phyloP scores from a whole-genome alignment of 768 basidiomycete genomes.

The Russula vinacea region DNA sequence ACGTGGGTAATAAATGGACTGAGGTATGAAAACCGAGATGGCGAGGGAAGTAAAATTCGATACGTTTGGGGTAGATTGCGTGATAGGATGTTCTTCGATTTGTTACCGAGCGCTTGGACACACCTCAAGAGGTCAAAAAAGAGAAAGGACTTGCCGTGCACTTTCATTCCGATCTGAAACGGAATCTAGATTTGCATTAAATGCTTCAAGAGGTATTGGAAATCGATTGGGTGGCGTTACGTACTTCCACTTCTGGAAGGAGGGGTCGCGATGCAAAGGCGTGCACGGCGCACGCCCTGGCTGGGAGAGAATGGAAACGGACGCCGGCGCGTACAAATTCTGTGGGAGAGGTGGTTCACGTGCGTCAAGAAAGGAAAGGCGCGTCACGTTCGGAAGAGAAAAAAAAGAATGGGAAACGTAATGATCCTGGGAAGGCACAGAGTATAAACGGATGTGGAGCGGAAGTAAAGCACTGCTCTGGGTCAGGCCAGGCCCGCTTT shows the following conservation, averaged over 20 bases:
- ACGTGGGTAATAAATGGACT: neutral
- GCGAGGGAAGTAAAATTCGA: neutral
- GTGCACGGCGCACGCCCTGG: neutral
- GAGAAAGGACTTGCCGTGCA: neutral
- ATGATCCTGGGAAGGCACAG: slow-evolving; percentile 23
- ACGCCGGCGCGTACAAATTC: neutral
- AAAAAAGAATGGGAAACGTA: slow-evolving; percentile 23
- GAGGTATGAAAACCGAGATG: neutral
- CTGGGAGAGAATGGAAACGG: slow-evolving; percentile 12
- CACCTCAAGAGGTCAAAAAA: neutral
- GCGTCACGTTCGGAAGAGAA: slow-evolving; percentile 16
- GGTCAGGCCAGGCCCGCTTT: slow-evolving; percentile 9
- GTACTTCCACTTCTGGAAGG: slow-evolving; percentile 10
- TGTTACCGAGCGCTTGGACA: neutral
- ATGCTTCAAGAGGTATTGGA: slow-evolving; percentile 10
- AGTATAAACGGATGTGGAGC: slow-evolving; percentile 20
- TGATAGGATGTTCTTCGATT: slow-evolving; percentile 18
- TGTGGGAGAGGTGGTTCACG: slow-evolving; percentile 7
- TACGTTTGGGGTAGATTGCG: slow-evolving; percentile 15
- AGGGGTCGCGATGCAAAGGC: neutral
- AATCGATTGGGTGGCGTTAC: slow-evolving; percentile 5
- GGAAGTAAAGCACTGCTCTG: slow-evolving; percentile 7
- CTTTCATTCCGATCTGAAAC: slow-evolving; percentile 6
- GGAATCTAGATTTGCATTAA: slow-evolving; percentile 15
- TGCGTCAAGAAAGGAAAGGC: slow-evolving; percentile 21